A percentile compares a stretch with the other conserved stretches of the same genome.
phyloP scores from a whole-genome alignment of 192 early-diverging fungal genomes.

The Entomortierella chlamydospora region DNA sequence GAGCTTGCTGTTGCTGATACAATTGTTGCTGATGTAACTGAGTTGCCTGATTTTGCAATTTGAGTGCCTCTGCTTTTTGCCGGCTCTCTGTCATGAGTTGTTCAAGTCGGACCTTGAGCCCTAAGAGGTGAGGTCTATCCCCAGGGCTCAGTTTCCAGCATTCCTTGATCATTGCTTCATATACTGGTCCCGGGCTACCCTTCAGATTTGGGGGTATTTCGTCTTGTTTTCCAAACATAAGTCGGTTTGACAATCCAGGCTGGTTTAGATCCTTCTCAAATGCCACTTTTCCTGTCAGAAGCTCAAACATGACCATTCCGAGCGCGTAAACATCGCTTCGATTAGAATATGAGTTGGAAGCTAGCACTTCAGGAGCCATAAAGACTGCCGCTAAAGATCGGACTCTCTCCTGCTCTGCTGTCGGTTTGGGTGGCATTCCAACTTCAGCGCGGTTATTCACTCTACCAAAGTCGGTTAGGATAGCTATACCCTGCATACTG shows the following conservation, averaged over 20 bases:
- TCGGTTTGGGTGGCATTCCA: conserved; percentile 39
- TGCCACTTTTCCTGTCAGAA: conserved; percentile 39
- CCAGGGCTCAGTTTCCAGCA: conserved; percentile 44
- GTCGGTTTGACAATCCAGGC: conserved; percentile 32
- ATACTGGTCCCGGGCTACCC: conserved; percentile 32
- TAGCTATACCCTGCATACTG: conserved; percentile 27
- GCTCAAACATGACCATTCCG: conserved; percentile 51
- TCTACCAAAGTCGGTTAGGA: conserved; percentile 41
- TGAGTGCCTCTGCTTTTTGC: conserved; percentile 10
- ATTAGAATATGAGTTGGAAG: conserved; percentile 33
- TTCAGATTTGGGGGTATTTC: conserved; percentile 27
- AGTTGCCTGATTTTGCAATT: conserved; percentile 7
- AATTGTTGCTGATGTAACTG: conserved; percentile 31
- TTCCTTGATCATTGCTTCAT: conserved; percentile 42
- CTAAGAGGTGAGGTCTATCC: conserved; percentile 41
- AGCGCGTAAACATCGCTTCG: conserved; percentile 48
- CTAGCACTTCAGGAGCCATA: conserved; percentile 42
- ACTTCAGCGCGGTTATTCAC: conserved; percentile 39
- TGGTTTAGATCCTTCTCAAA: conserved; percentile 34
- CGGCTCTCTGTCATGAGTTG: conserved; percentile 35
- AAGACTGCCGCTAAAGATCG: conserved; percentile 41
- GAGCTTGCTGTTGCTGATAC: conserved; percentile 37
- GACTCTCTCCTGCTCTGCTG: conserved; percentile 19
- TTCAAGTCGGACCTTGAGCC: conserved; percentile 39
- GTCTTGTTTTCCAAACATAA: conserved; percentile 54